A percentile compares a stretch with the other conserved stretches of the same genome.
phyloP scores from a whole-genome alignment of 352 stramenopile genomes.

The Salisapilia sapeloensis region DNA sequence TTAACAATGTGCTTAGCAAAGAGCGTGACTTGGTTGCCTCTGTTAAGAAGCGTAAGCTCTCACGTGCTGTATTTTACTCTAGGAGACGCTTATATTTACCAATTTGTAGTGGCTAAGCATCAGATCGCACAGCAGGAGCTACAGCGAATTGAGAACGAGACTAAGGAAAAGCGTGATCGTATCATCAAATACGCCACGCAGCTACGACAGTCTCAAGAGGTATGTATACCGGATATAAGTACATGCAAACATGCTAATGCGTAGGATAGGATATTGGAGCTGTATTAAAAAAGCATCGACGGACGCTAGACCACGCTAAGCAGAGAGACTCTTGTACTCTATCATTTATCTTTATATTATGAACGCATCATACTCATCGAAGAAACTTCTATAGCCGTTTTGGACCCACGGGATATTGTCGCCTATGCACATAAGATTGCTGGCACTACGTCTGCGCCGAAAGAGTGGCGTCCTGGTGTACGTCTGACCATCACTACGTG shows the following conservation, averaged over 20 bases:
- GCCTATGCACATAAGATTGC: conserved; percentile 72
- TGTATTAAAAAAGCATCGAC: conserved; percentile 50
- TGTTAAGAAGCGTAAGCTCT: conserved; percentile 59
- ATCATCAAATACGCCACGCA: conserved; percentile 51
- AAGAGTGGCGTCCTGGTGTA: conserved; percentile 65
- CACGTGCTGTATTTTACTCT: not conserved
- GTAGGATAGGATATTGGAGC: conserved; percentile 20
- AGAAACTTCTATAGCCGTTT: conserved; percentile 20
- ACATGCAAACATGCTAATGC: not conserved
- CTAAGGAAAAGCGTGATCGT: conserved; percentile 47
- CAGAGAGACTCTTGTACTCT: too few relatives aligned
- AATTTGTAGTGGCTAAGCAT: conserved; percentile 30
- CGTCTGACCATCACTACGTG: conserved; percentile 3
- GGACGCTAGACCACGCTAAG: conserved; percentile 35
- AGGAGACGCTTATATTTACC: not conserved
- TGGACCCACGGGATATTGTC: conserved; percentile 51
- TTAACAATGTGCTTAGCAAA: conserved; percentile 57
- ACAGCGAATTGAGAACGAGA: conserved; percentile 28
- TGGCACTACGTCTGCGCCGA: conserved; percentile 49
- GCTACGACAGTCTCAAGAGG: conserved; percentile 42
- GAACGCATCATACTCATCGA: not conserved
- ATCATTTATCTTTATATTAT: not conserved
- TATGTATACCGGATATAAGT: conserved; percentile 1
- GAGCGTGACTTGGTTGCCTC: conserved; percentile 44
- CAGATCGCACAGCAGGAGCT: conserved; percentile 60